These are phyloP conservation scores for Sistotremastrum suecicum DNA, from an alignment of 768 basidiomycete genomes.

Conservation along the genomic window DNA sequence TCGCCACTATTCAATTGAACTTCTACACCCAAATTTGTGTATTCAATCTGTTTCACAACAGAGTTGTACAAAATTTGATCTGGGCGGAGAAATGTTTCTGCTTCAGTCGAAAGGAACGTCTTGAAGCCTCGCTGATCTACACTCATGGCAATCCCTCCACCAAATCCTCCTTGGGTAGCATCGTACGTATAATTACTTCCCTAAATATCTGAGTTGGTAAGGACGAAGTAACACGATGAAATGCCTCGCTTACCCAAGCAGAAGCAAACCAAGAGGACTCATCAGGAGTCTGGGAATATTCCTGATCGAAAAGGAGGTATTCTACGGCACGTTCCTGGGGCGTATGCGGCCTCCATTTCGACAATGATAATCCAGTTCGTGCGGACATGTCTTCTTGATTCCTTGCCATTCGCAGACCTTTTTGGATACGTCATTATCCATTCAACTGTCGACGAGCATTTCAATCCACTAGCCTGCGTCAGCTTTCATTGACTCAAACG, in stretches of 20 bases:
- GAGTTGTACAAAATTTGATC: conserved; percentile 1
- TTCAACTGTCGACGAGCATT: background rate
- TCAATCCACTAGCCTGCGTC: background rate
- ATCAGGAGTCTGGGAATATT: conserved; percentile 4
- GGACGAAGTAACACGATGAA: background rate
- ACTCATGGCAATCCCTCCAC: conserved; percentile 5
- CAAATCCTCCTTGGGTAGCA: conserved; percentile 2
- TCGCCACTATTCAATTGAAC: background rate
- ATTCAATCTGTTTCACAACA: conserved; percentile 1
- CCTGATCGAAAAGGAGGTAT: conserved; percentile 5
- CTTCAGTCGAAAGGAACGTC: conserved; percentile 2
- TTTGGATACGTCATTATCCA: background rate
- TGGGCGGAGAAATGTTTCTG: conserved; percentile 1
- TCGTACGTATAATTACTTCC: background rate
- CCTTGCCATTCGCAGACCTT: background rate
- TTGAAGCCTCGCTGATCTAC: conserved; percentile 7
- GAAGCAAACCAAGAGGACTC: conserved; percentile 4
- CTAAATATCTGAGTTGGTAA: background rate
- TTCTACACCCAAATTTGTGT: conserved; percentile 2
- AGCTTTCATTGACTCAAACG: background rate
- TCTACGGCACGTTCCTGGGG: conserved; percentile 3
- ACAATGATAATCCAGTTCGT: conserved; percentile 1
- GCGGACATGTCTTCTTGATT: conserved; percentile 5
- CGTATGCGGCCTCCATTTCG: conserved; percentile 2
- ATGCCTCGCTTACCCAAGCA: background rate